Evolutionary conservation across 2,329 filamentous ascomycete genomes (phyloP), one percentile per base, ranked within the genome.

Genomic region (Diaporthe sp.): DNA sequence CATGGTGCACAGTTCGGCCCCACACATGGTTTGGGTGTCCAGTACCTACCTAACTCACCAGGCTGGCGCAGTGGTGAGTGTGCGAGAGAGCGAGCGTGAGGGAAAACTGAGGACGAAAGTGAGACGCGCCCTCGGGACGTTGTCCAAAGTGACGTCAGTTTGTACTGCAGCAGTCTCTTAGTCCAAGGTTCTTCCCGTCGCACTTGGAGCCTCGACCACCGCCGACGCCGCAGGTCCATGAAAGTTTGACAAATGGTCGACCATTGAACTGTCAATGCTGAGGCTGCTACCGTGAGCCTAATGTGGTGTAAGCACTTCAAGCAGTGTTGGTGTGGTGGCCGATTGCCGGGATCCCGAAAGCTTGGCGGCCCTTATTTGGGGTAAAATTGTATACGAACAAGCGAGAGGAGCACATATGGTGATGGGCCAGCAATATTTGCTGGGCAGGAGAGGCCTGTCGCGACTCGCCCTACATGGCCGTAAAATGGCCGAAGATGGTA

Each of bases 331-430:
- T 39, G 46, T 22, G 49, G 13, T 42, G 49, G 65, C 65, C 65
- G 65, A 55, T 42, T 55, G 65, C 65, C 65, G 65, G n/a, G 31
- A 65, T 34, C 8, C 34, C 28, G 13, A 59, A 39, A 72, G 34
- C 31, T 61, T 49, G 57, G 70, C 70, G 37, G n/a, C 22, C 49
- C 69, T 42, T 51, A 53, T 65, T 44, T 55, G 39, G 58, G n/a
- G 46, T 55, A 46, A 65, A 57, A 55, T 72, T 65, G 37, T 65
- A 73, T 34, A 73, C 71, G 58, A 73, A n/a, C 46, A 73, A 73
- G 71, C 71, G 71, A 73, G 44, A 73, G 34, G 70, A 73, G 59
- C 44, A 19, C 25, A 65, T 59, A 73, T 73, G 57, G 57, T 44
- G 70, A 73, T 65, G 58, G 57, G 70, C 70, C 70, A 42, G 46